These are phyloP conservation scores for Oligophagozyma castellii DNA, from an alignment of 1,139 yeast genomes.

Conservation along the genomic window DNA sequence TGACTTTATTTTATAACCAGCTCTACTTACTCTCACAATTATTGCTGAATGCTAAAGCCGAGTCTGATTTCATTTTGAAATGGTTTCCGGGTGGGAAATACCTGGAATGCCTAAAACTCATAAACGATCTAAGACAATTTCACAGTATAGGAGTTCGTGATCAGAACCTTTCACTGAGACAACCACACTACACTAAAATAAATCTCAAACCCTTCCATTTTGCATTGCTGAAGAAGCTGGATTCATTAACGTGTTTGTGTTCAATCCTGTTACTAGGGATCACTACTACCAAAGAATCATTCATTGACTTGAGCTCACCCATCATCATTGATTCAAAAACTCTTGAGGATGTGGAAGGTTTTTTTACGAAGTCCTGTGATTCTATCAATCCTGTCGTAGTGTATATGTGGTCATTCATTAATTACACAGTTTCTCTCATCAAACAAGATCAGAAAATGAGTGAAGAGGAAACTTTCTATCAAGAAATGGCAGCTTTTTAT, in stretches of 20 bases:
- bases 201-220: too few species aligned
- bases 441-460: conserved; percentile 27
- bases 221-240: background rate
- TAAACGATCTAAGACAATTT: too few species aligned
- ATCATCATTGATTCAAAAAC: background rate
- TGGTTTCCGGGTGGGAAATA: too few species aligned
- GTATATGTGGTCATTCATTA: conserved; percentile 60
- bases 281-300: background rate
- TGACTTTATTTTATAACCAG: background rate
- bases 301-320: background rate
- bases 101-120: too few species aligned
- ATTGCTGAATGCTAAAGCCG: background rate
- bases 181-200: too few species aligned
- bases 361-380: too few species aligned
- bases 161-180: too few species aligned
- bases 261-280: background rate
- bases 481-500: conserved; percentile 5
- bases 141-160: too few species aligned
- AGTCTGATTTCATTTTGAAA: background rate
- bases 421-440: conserved; percentile 41
- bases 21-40: background rate
- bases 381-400: conserved; percentile 1
- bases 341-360: too few species aligned
- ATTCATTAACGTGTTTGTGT: background rate
- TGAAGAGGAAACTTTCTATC: conserved; percentile 13